Evolutionary conservation across 257 asterid genomes (phyloP).

Genomic region (Linderniella brevidens): DNA sequence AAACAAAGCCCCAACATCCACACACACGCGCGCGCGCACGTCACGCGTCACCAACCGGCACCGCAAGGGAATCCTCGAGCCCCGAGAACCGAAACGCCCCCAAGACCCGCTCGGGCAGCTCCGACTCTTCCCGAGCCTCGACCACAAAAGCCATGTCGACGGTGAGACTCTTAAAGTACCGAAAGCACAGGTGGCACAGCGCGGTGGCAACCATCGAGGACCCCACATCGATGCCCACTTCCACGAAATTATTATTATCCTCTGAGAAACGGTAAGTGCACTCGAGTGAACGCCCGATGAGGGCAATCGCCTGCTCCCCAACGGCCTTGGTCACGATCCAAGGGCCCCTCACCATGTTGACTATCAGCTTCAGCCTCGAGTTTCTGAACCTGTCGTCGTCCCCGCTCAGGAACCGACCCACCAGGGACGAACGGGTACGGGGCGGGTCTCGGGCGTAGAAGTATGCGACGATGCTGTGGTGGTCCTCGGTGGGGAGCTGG

Average conservation of each 20-base stretch:
- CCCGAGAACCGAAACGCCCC: conserved; percentile 76
- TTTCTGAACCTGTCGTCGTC: conserved; percentile 30
- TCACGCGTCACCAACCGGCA: conserved; percentile 12
- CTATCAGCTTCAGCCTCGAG: conserved; percentile 54
- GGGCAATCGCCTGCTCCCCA: conserved; percentile 76
- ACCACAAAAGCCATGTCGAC: conserved; percentile 78
- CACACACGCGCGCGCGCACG: no score
- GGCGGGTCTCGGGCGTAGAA: conserved; percentile 23
- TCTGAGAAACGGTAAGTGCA: conserved; percentile 23
- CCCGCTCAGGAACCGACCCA: conserved; percentile 43
- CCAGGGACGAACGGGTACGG: conserved; percentile 29
- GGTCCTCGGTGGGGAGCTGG: conserved; percentile 73
- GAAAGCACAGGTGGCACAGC: conserved; percentile 59
- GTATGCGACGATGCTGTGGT: conserved; percentile 57
- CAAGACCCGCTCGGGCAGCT: conserved; percentile 66
- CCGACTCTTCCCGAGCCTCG: conserved; percentile 49
- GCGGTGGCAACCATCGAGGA: conserved; percentile 81
- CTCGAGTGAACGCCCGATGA: conserved; percentile 47
- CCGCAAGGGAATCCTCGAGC: conserved; percentile 36
- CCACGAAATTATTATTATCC: conserved; percentile 46
- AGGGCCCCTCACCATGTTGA: conserved; percentile 63
- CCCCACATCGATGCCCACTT: conserved; percentile 68
- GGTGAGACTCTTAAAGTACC: conserved; percentile 37
- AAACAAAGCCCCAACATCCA: no score
- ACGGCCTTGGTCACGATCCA: conserved; percentile 76